Conservation (phyloP, 2,329 filamentous ascomycete genomes). For the Penicillium sp. region DNA sequence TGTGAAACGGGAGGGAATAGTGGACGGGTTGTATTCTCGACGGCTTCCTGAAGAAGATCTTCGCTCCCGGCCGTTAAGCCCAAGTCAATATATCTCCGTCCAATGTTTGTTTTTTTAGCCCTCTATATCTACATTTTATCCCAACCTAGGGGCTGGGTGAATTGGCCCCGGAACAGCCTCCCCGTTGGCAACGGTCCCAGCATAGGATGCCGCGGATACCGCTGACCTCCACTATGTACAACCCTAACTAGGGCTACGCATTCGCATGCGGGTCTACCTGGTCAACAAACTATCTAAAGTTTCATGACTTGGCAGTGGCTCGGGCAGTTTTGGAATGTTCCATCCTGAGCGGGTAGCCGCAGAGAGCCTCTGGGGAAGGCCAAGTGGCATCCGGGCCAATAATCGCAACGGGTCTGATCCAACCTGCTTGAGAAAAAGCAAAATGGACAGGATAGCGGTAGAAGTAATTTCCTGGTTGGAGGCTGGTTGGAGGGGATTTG, state of each 20-base stretch:
- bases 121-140: not conserved
- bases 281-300: not conserved
- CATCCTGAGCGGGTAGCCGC: slow-evolving; percentile 27
- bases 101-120: not conserved
- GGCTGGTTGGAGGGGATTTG: not conserved
- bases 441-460: not conserved
- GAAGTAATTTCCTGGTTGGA: not conserved
- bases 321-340: slow-evolving; percentile 23
- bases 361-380: slow-evolving; percentile 26
- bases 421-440: slow-evolving; percentile 15
- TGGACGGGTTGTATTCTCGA: not conserved
- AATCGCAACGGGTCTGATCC: not conserved
- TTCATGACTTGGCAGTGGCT: slow-evolving; percentile 8
- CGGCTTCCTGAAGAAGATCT: not conserved
- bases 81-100: not conserved
- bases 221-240: slow-evolving; percentile 6
- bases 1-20: slow-evolving; percentile 4
- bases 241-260: slow-evolving; percentile 7
- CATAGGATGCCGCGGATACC: not conserved
- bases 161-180: slow-evolving; percentile 1
- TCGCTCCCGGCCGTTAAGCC: not conserved
- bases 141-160: not conserved
- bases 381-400: slow-evolving; percentile 19
- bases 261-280: slow-evolving; percentile 4
- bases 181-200: slow-evolving; percentile 5